A percentile compares a stretch with the other conserved stretches of the same genome.
phyloP scores from a whole-genome alignment of 139 green algal genomes.

The Auxenochlorella pyrenoidosa region DNA sequence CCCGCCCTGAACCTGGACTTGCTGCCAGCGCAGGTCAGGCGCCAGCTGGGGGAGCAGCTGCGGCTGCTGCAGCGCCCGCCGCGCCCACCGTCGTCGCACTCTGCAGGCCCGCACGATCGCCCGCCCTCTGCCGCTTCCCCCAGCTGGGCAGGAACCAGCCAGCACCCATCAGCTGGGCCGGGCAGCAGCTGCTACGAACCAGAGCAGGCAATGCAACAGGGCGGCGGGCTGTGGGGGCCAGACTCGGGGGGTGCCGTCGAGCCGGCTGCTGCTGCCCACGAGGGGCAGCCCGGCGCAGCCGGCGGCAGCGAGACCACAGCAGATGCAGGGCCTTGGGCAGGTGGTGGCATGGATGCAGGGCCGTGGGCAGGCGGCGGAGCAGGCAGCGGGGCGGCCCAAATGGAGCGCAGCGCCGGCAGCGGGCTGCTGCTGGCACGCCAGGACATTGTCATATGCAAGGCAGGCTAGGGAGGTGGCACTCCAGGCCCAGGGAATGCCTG shows the following conservation, averaged over 20 bases:
- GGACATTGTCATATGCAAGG: conserved; percentile 70
- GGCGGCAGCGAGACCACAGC: no score
- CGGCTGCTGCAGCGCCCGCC: background rate
- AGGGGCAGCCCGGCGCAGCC: no score
- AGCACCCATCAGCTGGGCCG: no score
- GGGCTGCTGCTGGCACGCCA: conserved; percentile 33
- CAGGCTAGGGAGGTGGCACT: no score
- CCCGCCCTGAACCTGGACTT: background rate
- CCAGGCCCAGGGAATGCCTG: no score
- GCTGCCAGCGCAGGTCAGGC: background rate
- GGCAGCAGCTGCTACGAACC: background rate
- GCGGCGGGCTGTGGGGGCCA: background rate
- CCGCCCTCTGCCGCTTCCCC: no score
- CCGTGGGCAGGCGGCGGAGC: background rate
- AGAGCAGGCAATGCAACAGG: background rate
- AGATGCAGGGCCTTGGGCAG: no score
- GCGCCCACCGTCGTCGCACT: background rate
- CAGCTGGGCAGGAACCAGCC: no score
- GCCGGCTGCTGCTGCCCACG: background rate
- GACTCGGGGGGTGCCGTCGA: background rate
- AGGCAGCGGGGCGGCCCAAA: background rate
- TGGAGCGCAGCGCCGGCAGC: background rate
- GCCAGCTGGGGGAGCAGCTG: background rate
- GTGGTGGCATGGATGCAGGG: background rate
- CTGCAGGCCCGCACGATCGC: no score